These are phyloP conservation scores for Sporothrix brunneoviolacea DNA, from an alignment of 2,329 filamentous ascomycete species.

Conservation along the genomic window DNA sequence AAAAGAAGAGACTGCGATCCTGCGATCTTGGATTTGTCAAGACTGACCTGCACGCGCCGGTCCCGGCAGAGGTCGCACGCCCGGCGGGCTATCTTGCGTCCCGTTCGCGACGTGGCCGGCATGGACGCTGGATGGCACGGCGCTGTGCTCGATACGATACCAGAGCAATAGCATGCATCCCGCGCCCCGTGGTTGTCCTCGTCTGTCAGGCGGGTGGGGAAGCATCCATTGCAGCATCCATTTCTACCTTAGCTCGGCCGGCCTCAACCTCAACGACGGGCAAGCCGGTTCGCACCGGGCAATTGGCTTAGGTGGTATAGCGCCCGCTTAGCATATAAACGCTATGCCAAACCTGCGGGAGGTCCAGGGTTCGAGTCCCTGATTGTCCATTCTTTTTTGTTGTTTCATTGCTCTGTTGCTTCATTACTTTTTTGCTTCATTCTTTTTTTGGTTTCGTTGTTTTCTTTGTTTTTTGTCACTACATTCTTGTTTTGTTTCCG, in stretches of 20 bases:
- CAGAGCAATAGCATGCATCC: too few species aligned
- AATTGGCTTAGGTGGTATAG: conserved; percentile 18
- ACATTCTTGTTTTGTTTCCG: too few species aligned
- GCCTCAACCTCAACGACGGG: background rate
- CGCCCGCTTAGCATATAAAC: conserved; percentile 15
- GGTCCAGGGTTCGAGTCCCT: conserved; percentile 17
- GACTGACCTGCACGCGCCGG: conserved; percentile 13
- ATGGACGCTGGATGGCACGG: background rate
- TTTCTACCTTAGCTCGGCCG: too few species aligned
- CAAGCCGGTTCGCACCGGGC: conserved; percentile 10
- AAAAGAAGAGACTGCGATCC: too few species aligned
- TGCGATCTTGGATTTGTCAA: too few species aligned
- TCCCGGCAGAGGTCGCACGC: conserved; percentile 22
- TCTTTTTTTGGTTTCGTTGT: too few species aligned
- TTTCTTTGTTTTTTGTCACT: too few species aligned
- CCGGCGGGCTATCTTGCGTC: conserved; percentile 17
- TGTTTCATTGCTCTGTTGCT: background rate
- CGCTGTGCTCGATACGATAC: background rate
- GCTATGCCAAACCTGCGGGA: conserved; percentile 15
- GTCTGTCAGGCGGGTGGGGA: too few species aligned
- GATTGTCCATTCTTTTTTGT: conserved; percentile 12
- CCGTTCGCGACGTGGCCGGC: conserved; percentile 5
- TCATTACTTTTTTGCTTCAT: too few species aligned
- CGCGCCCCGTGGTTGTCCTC: too few species aligned
- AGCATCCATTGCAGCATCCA: too few species aligned